Evolutionary conservation across 345 rosid species (phyloP).

Genomic region (Garcia nutans): DNA sequence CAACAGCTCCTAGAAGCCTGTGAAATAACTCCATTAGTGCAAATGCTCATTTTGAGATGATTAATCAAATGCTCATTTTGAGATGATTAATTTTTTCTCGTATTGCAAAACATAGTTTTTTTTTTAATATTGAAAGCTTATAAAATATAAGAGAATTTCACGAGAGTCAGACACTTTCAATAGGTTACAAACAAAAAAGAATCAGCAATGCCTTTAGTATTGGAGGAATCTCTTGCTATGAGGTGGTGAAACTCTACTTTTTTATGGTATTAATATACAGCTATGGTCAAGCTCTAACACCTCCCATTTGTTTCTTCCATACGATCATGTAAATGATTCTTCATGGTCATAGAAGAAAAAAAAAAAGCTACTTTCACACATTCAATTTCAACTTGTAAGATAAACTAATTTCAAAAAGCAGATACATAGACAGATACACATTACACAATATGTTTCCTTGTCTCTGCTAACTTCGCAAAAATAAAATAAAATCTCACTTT

Average conservation of each 20-base stretch:
- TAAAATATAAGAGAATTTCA: background rate
- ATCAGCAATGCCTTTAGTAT: background rate
- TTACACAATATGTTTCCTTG: too few species aligned
- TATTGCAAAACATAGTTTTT: background rate
- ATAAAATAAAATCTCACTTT: too few species aligned
- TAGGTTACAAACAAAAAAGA: background rate
- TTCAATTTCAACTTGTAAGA: background rate
- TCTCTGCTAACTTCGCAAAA: too few species aligned
- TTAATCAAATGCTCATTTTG: background rate
- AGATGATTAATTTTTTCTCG: too few species aligned
- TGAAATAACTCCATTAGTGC: constrained; percentile 14
- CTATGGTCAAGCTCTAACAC: background rate
- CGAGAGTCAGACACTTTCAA: background rate
- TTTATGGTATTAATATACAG: background rate
- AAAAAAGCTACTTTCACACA: too few species aligned
- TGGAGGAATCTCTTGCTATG: background rate
- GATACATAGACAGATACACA: background rate
- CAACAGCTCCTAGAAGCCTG: constrained; percentile 94
- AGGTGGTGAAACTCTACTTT: background rate
- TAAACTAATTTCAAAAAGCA: background rate
- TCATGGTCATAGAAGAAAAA: too few species aligned
- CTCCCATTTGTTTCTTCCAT: background rate
- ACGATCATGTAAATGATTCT: too few species aligned
- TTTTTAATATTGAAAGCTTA: background rate
- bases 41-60: too few species aligned